Base-by-base conservation (phyloP, 1,284 basidiomycete species). In the Cryptococcus depauperatus region DNA sequence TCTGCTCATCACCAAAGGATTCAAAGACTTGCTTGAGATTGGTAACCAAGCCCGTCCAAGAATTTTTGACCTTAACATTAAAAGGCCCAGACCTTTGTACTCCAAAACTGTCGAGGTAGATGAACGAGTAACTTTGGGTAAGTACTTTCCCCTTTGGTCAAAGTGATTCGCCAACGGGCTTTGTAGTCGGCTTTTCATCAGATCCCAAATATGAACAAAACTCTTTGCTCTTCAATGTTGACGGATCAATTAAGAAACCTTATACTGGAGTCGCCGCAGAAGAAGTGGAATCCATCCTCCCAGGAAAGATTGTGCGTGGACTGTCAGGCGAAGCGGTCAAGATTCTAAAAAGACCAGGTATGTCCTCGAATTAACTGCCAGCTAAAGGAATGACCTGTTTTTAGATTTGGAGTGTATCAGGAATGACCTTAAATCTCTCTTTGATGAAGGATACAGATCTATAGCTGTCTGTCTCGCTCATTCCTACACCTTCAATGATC, bases 241-340 rank as follows among this genome's bases (percentile, higher is more conserved):
- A 79, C 26, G 86, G 84, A 5, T 60, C 51, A 46, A 52, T 93
- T 3, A 72, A 64, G 22, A 75, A 79, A 48, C 80, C 81, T 0
- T 92, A 90, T 64, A 74, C 81, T 34, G 87, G 61, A 68, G 45
- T 46, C 1, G 60, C 48, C 2, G 47, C 48, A 68, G 44, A 58
- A 71, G 27, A 63, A 61, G 28, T 74, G 73, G 57, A 61, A 62
- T 50, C 68, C 65, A n/a, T 48, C 34, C 9, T 52, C 26, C 37
- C 54, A 25, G 53, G 46, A 1, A 59, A 60, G 41, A 77, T 95
- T 44, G 84, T 92, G 1, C 74, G 72, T 53, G 92, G 93, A 1
- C 66, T 93, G 22, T 88, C 84, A 14, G 93, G 92, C 8, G 92
- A 98, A 66, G 88, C 90, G 0, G 89, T 98, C 2, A 76, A 84